Percentiles rank a stretch among this genome's conserved stretches.
Evolutionary conservation across 2,329 filamentous ascomycete species (phyloP).

Genomic region (Orbilia brochopaga): DNA sequence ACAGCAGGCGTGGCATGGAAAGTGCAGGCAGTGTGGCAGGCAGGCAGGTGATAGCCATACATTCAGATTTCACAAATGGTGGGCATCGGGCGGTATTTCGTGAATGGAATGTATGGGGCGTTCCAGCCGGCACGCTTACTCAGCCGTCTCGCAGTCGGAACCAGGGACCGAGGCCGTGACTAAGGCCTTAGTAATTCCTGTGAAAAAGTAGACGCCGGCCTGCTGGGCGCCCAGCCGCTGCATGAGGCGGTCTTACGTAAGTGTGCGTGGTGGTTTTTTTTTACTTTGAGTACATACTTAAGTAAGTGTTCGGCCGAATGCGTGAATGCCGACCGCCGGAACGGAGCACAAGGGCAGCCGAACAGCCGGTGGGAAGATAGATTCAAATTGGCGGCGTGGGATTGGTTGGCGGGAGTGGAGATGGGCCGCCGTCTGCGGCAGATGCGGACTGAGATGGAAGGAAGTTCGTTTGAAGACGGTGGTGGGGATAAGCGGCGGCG

Average conservation of each 20-base stretch:
- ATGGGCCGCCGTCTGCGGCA: too few species aligned
- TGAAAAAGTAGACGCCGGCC: neutral
- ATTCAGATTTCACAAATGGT: constrained; percentile 15
- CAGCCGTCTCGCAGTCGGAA: constrained; percentile 51
- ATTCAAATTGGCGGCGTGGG: neutral
- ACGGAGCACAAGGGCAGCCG: too few species aligned
- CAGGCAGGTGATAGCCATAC: too few species aligned
- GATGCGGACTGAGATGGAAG: neutral
- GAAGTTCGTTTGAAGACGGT: neutral
- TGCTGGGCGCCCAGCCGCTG: neutral
- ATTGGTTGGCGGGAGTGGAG: constrained; percentile 7
- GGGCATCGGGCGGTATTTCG: constrained; percentile 44
- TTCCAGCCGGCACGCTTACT: constrained; percentile 41
- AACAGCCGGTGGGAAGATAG: too few species aligned
- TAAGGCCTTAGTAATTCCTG: constrained; percentile 40
- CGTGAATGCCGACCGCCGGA: too few species aligned
- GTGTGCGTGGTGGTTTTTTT: too few species aligned
- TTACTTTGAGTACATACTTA: too few species aligned
- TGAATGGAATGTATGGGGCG: constrained; percentile 40
- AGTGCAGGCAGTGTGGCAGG: too few species aligned
- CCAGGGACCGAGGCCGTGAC: constrained; percentile 34
- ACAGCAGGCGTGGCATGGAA: too few species aligned
- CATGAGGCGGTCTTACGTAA: neutral
- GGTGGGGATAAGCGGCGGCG: neutral
- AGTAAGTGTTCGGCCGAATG: too few species aligned